These are phyloP conservation scores for Beta vulgaris DNA, from an alignment of 148 eudicot genomes.

Conservation along the genomic window DNA sequence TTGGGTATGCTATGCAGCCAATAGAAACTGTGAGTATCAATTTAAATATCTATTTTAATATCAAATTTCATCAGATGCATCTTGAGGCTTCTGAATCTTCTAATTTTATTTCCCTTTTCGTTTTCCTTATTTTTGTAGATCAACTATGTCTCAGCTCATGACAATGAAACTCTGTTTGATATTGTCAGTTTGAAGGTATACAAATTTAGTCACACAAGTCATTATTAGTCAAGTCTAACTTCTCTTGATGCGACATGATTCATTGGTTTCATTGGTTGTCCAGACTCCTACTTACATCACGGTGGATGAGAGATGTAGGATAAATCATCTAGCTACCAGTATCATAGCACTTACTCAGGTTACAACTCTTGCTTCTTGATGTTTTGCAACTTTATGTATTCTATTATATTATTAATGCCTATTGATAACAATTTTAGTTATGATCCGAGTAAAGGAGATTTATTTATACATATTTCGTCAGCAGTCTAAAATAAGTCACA, in stretches of 20 bases:
- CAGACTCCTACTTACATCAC: conserved; percentile 69
- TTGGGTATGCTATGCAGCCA: conserved; percentile 78
- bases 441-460: background rate
- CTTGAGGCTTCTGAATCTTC: background rate
- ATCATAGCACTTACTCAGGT: conserved; percentile 95
- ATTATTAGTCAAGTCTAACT: conserved; percentile 1
- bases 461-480: no score
- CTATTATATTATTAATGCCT: background rate
- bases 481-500: no score
- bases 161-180: conserved; percentile 94
- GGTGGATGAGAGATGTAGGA: conserved; percentile 84
- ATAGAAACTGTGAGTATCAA: conserved; percentile 67
- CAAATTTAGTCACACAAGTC: background rate
- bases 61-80: background rate
- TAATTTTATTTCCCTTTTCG: background rate
- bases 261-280: conserved; percentile 15
- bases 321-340: conserved; percentile 86
- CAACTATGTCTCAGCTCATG: conserved; percentile 98
- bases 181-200: conserved; percentile 85
- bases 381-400: background rate
- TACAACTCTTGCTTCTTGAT: background rate
- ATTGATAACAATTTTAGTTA: background rate
- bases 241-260: conserved; percentile 14
- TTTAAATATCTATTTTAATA: background rate
- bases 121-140: conserved; percentile 46